Base-by-base conservation (phyloP, 305 asterid genomes). In the Fraxinus paxiana region DNA sequence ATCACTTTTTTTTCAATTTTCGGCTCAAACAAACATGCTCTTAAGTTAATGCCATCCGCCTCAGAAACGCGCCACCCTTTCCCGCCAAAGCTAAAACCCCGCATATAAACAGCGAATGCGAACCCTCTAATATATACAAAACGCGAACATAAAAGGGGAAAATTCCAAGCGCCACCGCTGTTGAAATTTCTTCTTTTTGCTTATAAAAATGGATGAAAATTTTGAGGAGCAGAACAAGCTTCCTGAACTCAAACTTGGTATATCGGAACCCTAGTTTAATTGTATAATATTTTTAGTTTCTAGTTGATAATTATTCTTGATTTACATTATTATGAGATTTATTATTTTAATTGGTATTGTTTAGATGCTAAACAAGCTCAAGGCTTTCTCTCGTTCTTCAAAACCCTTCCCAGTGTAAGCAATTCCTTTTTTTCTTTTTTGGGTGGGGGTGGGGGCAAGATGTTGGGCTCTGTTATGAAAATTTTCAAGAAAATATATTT, bases 321-420 rank as follows among this genome's bases (percentile, higher is more conserved):
- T 2, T 38, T 38, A 17, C 63, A 43, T 63, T 33, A n/a, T 73
- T 77, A 33, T 79, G 35, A 13, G 35, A 18, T 26, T 70, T 18
- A 54, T 83, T 43, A 63, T 80, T 78, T 84, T n/a, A 24, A 69
- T 84, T 79, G 33, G 46, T 54, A 26, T 77, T 15, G 20, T 67
- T 15, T 86, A 96, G 99, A 96, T 88, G 95, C 98, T 80, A 96
- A 87, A 79, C 99, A 96, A 91, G 97, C 98, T 85, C 98, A 96
- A 87, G 98, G 98, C 89, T 94, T 96, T 85, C 92, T 96, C 76
- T 88, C 97, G 22, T 94, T 92, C 90, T 94, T 92, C 94, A 92
- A 90, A 89, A 90, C 82, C 79, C 91, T 92, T 33, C 94, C 92
- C 79, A 86, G 28, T 76, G 99, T 96, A 87, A 85, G 91, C 71